phyloP scores from a whole-genome alignment of 1,139 yeast species.

The Candida pseudoviswanathii region DNA sequence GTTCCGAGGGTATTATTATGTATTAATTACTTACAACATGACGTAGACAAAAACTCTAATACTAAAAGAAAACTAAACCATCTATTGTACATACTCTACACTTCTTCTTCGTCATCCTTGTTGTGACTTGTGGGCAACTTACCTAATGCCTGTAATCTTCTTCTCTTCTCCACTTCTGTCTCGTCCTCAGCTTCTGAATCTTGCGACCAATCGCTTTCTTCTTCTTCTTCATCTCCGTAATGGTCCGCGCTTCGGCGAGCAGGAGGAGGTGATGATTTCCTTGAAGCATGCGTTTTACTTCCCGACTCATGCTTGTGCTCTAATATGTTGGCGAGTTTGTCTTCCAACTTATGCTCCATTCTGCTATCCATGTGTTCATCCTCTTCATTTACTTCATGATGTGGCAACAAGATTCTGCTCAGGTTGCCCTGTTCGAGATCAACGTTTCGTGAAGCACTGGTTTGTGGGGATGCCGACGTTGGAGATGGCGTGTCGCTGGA shows the following conservation, averaged over 20 bases:
- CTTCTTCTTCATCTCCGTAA: constrained; percentile 13
- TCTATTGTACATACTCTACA: neutral
- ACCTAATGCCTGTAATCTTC: constrained; percentile 86
- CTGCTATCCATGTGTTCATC: constrained; percentile 15
- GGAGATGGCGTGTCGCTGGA: constrained; percentile 16
- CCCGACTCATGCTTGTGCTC: constrained; percentile 10
- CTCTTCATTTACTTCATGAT: constrained; percentile 15
- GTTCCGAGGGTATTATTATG: neutral
- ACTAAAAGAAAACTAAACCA: neutral
- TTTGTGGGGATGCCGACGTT: constrained; percentile 9
- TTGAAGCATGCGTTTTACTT: constrained; percentile 4
- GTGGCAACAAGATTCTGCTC: constrained; percentile 11
- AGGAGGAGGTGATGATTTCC: constrained; percentile 15
- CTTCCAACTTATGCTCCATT: constrained; percentile 28
- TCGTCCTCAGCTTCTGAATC: constrained; percentile 40
- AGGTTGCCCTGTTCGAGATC: constrained; percentile 15
- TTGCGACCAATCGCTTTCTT: constrained; percentile 9
- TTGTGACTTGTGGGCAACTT: constrained; percentile 44
- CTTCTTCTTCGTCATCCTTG: constrained; percentile 58
- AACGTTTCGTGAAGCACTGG: constrained; percentile 11
- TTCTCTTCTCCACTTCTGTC: constrained; percentile 68
- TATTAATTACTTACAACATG: neutral
- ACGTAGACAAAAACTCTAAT: neutral
- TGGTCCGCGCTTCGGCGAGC: constrained; percentile 13
- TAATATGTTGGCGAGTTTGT: constrained; percentile 28